Conservation (phyloP, 1,284 basidiomycete genomes). For the Clitocybe nebularis region DNA sequence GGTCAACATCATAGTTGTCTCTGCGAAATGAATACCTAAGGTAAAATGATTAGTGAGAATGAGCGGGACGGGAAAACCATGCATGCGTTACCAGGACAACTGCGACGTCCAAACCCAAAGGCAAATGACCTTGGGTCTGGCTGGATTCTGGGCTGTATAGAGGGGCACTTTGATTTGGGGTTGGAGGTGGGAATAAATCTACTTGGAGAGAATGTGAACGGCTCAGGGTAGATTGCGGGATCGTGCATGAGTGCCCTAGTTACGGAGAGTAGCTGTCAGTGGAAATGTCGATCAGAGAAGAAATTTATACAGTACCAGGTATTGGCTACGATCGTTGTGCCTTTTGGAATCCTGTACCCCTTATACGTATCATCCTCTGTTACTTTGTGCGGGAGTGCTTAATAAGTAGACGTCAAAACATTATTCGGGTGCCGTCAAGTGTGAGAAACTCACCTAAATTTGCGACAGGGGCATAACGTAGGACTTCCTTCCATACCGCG, state of each 20-base stretch:
- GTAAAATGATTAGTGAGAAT: background rate
- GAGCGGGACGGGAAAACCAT: background rate
- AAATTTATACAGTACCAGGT: constrained; percentile 41
- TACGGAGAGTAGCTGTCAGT: background rate
- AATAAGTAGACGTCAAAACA: background rate
- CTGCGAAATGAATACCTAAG: constrained; percentile 37
- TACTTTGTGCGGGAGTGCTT: constrained; percentile 42
- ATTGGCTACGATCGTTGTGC: constrained; percentile 39
- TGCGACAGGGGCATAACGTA: constrained; percentile 46
- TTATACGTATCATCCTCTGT: constrained; percentile 39
- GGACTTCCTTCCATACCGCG: constrained; percentile 49
- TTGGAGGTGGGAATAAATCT: constrained; percentile 27
- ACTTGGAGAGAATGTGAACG: constrained; percentile 40
- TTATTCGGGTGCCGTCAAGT: background rate
- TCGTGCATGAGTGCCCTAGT: constrained; percentile 46
- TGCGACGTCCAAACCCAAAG: constrained; percentile 45
- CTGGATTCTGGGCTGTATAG: constrained; percentile 9
- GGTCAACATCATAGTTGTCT: constrained; percentile 34
- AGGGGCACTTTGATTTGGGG: background rate
- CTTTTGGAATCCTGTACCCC: constrained; percentile 40
- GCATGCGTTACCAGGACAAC: constrained; percentile 31
- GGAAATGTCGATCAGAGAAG: background rate
- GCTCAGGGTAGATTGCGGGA: constrained; percentile 35
- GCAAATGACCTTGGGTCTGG: constrained; percentile 30
- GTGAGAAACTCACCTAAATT: constrained; percentile 35